A percentile compares a stretch with the other conserved stretches of the same genome.
These are phyloP conservation scores for Fomes fomentarius DNA, from an alignment of 1,284 basidiomycete genomes.

Conservation along the genomic window DNA sequence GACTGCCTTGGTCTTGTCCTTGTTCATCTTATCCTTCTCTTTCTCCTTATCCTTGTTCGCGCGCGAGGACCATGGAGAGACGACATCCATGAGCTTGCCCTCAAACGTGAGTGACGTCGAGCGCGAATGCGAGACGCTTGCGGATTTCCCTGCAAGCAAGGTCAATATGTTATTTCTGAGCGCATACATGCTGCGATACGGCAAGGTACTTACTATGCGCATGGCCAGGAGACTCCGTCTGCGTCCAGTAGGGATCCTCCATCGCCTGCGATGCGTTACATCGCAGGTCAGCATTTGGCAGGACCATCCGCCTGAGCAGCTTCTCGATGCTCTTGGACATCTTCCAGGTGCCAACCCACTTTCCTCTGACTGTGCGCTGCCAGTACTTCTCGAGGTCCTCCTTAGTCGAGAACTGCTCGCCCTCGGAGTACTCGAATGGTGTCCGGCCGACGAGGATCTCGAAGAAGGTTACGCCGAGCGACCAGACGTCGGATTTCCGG, in stretches of 20 bases:
- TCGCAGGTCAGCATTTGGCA: conserved; percentile 73
- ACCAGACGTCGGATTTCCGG: conserved; percentile 91
- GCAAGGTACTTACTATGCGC: conserved; percentile 31
- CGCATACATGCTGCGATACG: too few species aligned
- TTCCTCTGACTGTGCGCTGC: conserved; percentile 76
- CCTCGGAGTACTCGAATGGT: conserved; percentile 85
- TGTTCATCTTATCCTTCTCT: conserved; percentile 20
- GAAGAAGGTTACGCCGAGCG: conserved; percentile 90
- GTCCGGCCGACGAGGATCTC: conserved; percentile 90
- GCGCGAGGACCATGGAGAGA: conserved; percentile 39
- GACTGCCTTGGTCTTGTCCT: conserved; percentile 2
- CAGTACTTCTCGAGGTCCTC: conserved; percentile 86
- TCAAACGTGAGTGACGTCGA: conserved; percentile 49
- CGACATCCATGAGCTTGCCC: too few species aligned
- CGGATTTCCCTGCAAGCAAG: conserved; percentile 51
- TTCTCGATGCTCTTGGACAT: conserved; percentile 70
- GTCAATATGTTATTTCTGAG: too few species aligned
- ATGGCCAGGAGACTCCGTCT: conserved; percentile 16
- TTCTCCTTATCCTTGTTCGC: conserved; percentile 26
- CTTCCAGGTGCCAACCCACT: conserved; percentile 83
- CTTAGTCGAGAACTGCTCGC: conserved; percentile 81
- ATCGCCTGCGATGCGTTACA: conserved; percentile 69
- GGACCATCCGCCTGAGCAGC: conserved; percentile 75
- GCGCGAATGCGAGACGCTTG: conserved; percentile 47
- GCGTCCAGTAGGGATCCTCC: conserved; percentile 68